Conservation (phyloP, 495 filamentous ascomycete genomes). For the Parmelia sp. region DNA sequence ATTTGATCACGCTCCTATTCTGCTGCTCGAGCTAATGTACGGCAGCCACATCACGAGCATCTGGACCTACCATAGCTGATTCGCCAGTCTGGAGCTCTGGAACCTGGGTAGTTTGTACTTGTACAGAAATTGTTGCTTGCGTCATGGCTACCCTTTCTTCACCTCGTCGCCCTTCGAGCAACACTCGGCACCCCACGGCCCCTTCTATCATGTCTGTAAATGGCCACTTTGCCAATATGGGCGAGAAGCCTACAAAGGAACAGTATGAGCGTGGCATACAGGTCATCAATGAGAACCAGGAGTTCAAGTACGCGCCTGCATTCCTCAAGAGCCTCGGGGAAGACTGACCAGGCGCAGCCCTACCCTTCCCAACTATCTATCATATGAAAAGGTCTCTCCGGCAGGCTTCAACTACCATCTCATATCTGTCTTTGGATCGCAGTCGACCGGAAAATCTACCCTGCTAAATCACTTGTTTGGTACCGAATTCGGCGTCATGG, state of each 20-base stretch:
- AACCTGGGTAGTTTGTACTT: neutral
- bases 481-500: conserved; percentile 95
- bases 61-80: neutral
- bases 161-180: conserved; percentile 22
- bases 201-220: conserved; percentile 66
- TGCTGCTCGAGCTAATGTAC: neutral
- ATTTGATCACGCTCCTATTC: neutral
- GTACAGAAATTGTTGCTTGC: neutral
- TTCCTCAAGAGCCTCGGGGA: neutral
- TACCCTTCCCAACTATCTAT: conserved; percentile 74
- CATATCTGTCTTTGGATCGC: conserved; percentile 96
- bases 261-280: conserved; percentile 91
- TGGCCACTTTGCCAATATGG: conserved; percentile 79
- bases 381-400: conserved; percentile 67
- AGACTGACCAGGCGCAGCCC: conserved; percentile 43
- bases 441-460: conserved; percentile 97
- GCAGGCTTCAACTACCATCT: conserved; percentile 98
- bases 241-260: conserved; percentile 56
- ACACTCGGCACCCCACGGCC: conserved; percentile 41
- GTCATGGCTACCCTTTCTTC: conserved; percentile 15
- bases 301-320: conserved; percentile 72
- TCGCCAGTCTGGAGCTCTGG: neutral
- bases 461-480: conserved; percentile 93
- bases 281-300: conserved; percentile 90
- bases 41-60: neutral